Evolutionary conservation across 1,284 basidiomycete species (phyloP).

Genomic region (Boletus semigastroideus): DNA sequence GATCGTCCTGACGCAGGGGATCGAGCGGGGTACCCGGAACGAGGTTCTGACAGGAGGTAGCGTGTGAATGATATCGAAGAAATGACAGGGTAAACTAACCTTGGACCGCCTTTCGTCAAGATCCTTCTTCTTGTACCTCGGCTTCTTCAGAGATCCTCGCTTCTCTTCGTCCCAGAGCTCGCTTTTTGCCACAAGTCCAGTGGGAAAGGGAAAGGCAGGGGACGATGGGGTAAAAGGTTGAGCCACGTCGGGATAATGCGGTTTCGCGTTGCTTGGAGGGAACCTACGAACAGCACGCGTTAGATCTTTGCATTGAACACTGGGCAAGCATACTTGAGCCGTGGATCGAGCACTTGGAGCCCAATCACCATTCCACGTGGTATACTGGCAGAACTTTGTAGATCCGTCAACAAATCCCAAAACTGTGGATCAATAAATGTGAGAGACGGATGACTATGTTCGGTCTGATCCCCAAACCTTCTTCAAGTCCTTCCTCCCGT

Average conservation of each 20-base stretch:
- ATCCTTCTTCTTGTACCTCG: conserved; percentile 78
- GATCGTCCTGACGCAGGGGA: conserved; percentile 71
- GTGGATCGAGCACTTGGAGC: conserved; percentile 77
- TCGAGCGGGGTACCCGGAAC: conserved; percentile 74
- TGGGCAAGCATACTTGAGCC: conserved; percentile 54
- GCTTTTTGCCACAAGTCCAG: conserved; percentile 56
- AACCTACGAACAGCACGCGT: conserved; percentile 48
- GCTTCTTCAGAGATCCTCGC: conserved; percentile 55
- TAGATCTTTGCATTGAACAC: neutral
- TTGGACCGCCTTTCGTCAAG: conserved; percentile 76
- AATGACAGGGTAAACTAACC: conserved; percentile 39
- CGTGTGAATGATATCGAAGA: conserved; percentile 1
- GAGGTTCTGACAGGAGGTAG: conserved; percentile 48
- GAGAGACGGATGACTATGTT: neutral
- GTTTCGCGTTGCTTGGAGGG: conserved; percentile 73
- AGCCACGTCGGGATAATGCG: conserved; percentile 25
- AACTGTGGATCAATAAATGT: conserved; percentile 47
- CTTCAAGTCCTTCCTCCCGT: conserved; percentile 57
- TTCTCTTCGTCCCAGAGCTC: conserved; percentile 69
- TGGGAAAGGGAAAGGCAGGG: conserved; percentile 50
- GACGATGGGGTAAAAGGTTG: conserved; percentile 14
- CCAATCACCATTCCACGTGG: conserved; percentile 77
- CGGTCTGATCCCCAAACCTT: conserved; percentile 40
- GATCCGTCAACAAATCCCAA: conserved; percentile 59
- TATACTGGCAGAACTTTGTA: conserved; percentile 66